Percentiles rank a stretch among this genome's conserved stretches.
phyloP scores from a whole-genome alignment of 805 yeast genomes.

The Myxozyma udenii region DNA sequence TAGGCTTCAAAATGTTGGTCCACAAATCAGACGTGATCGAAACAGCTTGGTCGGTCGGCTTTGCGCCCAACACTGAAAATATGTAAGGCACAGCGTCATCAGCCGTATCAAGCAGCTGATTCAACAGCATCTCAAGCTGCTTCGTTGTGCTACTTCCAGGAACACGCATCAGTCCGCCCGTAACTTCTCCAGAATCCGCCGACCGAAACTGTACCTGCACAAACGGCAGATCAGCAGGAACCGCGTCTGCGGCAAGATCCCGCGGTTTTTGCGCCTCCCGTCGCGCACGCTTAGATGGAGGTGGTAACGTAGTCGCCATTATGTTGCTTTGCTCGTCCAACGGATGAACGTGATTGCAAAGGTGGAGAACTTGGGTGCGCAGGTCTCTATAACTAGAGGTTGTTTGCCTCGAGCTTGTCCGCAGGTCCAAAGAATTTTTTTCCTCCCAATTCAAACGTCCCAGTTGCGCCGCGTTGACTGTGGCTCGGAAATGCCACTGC shows the following conservation, averaged over 20 bases:
- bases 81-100: constrained; percentile 91
- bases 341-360: too few species aligned
- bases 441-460: too few species aligned
- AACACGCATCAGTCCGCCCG: constrained; percentile 68
- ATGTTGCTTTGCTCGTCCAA: too few species aligned
- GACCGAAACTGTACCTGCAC: constrained; percentile 88
- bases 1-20: constrained; percentile 78
- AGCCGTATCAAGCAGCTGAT: constrained; percentile 59
- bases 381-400: too few species aligned
- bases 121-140: constrained; percentile 83
- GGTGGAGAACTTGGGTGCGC: too few species aligned
- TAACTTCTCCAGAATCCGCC: constrained; percentile 86
- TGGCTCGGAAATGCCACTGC: too few species aligned
- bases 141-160: constrained; percentile 84
- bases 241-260: constrained; percentile 54
- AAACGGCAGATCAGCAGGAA: constrained; percentile 79
- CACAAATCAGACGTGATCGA: constrained; percentile 80
- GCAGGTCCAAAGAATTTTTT: too few species aligned
- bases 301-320: constrained; percentile 91
- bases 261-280: constrained; percentile 77
- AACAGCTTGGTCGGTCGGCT: constrained; percentile 45
- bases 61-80: constrained; percentile 54
- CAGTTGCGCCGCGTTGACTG: too few species aligned
- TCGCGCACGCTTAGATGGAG: constrained; percentile 85
- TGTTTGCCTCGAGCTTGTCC: too few species aligned